Conservation (phyloP, 2,329 filamentous ascomycete genomes). For the Teratosphaeria destructans region DNA sequence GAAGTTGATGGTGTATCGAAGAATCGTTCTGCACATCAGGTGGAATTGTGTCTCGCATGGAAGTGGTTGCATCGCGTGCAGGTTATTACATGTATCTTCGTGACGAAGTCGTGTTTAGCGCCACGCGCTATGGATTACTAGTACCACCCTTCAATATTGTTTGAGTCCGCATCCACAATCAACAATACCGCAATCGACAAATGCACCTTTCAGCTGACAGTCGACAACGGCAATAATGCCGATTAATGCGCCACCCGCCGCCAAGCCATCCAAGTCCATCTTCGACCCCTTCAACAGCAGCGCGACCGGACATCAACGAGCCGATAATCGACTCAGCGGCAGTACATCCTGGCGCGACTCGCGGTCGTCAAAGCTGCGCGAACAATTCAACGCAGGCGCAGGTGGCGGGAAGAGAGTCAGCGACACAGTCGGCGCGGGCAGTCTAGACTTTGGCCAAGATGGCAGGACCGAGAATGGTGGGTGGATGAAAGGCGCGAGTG, state of each 20-base stretch:
- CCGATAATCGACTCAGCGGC: slow-evolving; percentile 54
- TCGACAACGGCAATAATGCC: background rate
- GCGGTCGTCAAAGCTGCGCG: slow-evolving; percentile 56
- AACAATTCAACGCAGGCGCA: slow-evolving; percentile 54
- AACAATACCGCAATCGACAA: too few relatives aligned
- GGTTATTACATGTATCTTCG: background rate
- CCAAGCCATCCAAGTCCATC: slow-evolving; percentile 17
- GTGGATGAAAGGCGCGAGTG: slow-evolving; percentile 39
- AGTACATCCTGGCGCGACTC: slow-evolving; percentile 62
- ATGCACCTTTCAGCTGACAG: background rate
- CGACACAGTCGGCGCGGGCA: slow-evolving; percentile 57
- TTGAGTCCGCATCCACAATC: too few relatives aligned
- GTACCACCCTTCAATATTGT: background rate
- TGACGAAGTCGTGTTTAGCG: background rate
- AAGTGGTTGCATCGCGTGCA: background rate
- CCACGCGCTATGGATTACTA: background rate
- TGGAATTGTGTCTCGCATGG: too few relatives aligned
- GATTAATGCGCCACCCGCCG: slow-evolving; percentile 7
- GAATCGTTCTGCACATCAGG: background rate
- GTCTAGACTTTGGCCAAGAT: slow-evolving; percentile 44
- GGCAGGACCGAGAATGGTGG: slow-evolving; percentile 43
- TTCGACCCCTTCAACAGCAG: slow-evolving; percentile 68
- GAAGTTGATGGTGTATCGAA: too few relatives aligned
- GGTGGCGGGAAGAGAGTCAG: slow-evolving; percentile 48
- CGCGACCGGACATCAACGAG: slow-evolving; percentile 71